A percentile compares a stretch with the other conserved stretches of the same genome.
Conservation (phyloP, 2,329 filamentous ascomycete species). For the Hymenoscyphus linearis region DNA sequence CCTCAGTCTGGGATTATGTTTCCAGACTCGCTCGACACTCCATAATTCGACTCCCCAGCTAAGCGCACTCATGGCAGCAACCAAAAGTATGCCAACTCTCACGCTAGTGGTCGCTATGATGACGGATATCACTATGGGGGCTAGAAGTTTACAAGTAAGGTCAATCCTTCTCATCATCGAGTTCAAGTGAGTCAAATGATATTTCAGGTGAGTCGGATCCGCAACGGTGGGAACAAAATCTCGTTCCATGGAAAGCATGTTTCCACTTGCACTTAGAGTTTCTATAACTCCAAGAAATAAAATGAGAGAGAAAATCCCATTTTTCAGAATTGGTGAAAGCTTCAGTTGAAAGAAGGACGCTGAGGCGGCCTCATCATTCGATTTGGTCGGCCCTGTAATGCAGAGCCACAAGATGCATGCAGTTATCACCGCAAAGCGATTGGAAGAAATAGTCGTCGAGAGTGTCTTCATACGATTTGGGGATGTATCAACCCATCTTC, state of each 20-base stretch:
- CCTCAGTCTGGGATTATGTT: conserved; percentile 27
- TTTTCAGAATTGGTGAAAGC: conserved; percentile 24
- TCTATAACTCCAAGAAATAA: conserved; percentile 38
- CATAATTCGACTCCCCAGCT: conserved; percentile 38
- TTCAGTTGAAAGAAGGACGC: background rate
- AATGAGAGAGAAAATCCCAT: conserved; percentile 33
- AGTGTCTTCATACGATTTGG: conserved; percentile 38
- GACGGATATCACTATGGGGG: conserved; percentile 46
- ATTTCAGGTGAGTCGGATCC: conserved; percentile 29
- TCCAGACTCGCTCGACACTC: conserved; percentile 38
- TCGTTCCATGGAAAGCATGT: conserved; percentile 42
- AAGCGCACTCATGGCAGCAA: conserved; percentile 39
- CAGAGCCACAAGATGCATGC: conserved; percentile 38
- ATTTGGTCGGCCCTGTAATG: conserved; percentile 23
- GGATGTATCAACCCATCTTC: conserved; percentile 38
- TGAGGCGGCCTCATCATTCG: background rate
- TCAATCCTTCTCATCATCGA: conserved; percentile 53
- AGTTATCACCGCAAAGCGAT: conserved; percentile 37
- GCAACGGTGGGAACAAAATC: conserved; percentile 41
- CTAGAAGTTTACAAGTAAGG: conserved; percentile 50
- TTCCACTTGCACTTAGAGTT: conserved; percentile 38
- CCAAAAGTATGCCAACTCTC: conserved; percentile 40
- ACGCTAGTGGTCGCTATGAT: conserved; percentile 40
- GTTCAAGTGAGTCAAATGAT: conserved; percentile 42
- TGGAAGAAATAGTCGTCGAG: conserved; percentile 38